Percentiles rank a stretch among this genome's conserved stretches.
phyloP scores from a whole-genome alignment of 2,329 filamentous ascomycete genomes.

The Aspergillus novoparasiticus region DNA sequence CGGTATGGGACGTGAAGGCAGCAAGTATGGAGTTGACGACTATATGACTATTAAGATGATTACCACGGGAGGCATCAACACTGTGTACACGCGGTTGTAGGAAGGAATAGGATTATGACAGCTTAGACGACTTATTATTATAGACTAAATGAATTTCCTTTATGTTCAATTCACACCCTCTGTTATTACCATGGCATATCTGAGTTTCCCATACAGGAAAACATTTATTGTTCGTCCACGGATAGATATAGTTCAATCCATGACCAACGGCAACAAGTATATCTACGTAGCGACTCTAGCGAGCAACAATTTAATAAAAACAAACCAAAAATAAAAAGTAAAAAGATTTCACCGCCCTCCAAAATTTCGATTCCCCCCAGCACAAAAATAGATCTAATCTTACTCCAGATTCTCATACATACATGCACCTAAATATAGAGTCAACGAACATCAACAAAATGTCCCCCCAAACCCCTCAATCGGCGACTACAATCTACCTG shows the following conservation, averaged over 20 bases:
- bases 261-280: too few species aligned
- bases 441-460: conserved; percentile 10
- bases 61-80: conserved; percentile 16
- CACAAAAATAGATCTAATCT: background rate
- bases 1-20: conserved; percentile 76
- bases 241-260: too few species aligned
- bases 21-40: conserved; percentile 72
- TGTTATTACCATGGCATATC: background rate
- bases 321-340: background rate
- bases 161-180: background rate
- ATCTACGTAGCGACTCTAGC: too few species aligned
- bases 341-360: background rate
- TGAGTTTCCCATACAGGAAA: background rate
- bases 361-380: background rate
- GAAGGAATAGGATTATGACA: background rate
- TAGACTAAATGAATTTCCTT: background rate
- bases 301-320: too few species aligned
- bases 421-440: background rate
- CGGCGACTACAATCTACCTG: conserved; percentile 38
- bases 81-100: conserved; percentile 4
- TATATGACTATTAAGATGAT: conserved; percentile 69
- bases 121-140: background rate
- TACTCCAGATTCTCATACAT: background rate
- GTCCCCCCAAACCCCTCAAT: conserved; percentile 30
- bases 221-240: too few species aligned